Evolutionary conservation across 768 basidiomycete species (phyloP).

Genomic region (Trametes cubensis): DNA sequence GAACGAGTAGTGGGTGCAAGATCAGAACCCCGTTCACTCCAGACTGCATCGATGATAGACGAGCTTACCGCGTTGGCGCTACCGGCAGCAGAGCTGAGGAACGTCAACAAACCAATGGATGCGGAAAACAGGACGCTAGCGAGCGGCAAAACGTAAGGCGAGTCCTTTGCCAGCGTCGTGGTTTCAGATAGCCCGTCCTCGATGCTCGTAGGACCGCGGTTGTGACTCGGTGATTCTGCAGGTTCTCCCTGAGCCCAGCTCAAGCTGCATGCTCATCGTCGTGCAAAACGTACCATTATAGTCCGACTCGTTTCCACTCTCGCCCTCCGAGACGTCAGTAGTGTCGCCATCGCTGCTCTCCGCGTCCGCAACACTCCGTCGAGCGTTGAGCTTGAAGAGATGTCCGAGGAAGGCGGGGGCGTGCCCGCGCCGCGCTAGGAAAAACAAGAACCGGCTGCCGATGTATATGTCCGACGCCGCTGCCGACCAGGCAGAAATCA

Average conservation of each 20-base stretch:
- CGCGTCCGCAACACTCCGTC: background rate
- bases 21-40: background rate
- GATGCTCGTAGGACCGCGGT: background rate
- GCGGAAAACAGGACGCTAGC: slow-evolving; percentile 25
- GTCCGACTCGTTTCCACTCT: background rate
- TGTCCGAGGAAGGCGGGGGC: slow-evolving; percentile 30
- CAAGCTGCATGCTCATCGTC: background rate
- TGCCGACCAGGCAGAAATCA: slow-evolving; percentile 61
- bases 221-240: background rate
- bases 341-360: background rate
- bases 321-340: background rate
- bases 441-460: slow-evolving; percentile 50
- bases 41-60: background rate
- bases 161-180: background rate
- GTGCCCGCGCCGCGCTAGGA: slow-evolving; percentile 53
- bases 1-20: background rate
- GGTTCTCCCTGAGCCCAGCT: background rate
- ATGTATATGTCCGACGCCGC: slow-evolving; percentile 57
- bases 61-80: slow-evolving; percentile 16
- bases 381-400: slow-evolving; percentile 27
- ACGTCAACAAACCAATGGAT: slow-evolving; percentile 25
- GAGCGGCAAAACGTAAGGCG: slow-evolving; percentile 23
- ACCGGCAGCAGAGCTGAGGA: slow-evolving; percentile 15
- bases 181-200: slow-evolving; percentile 8
- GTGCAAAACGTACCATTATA: background rate